Percentiles rank a stretch among this genome's conserved stretches.
Conservation (phyloP, 2,329 filamentous ascomycete species). For the Neurospora crassa region DNA sequence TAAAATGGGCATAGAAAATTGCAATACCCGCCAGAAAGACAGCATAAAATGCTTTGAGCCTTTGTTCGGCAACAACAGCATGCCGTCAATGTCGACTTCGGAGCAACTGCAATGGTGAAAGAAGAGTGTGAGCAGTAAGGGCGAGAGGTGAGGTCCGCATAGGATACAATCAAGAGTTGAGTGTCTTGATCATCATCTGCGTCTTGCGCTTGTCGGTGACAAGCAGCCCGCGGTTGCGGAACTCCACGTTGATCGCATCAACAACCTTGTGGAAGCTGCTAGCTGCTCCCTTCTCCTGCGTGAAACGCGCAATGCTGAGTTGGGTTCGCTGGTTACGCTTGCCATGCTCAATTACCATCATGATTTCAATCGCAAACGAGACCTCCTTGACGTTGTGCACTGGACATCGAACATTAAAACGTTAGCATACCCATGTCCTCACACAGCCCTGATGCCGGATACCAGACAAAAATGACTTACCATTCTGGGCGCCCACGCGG, state of each 20-base stretch:
- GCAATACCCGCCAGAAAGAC: background rate
- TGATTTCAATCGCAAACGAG: conserved; percentile 78
- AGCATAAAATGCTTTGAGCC: background rate
- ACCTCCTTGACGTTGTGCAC: conserved; percentile 64
- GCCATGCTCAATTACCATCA: conserved; percentile 80
- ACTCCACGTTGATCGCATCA: conserved; percentile 61
- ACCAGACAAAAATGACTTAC: conserved; percentile 40
- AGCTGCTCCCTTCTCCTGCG: conserved; percentile 83
- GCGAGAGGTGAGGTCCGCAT: background rate
- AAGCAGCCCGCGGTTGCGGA: conserved; percentile 55
- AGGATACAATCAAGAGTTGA: conserved; percentile 35
- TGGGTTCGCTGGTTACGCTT: conserved; percentile 46
- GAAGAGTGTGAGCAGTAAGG: background rate
- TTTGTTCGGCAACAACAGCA: background rate
- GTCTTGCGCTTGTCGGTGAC: conserved; percentile 57
- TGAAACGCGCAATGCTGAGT: conserved; percentile 75
- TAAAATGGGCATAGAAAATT: background rate
- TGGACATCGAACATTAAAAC: conserved; percentile 43
- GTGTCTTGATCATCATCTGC: conserved; percentile 65
- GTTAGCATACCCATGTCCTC: background rate
- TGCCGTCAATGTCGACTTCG: background rate
- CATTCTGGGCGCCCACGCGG: conserved; percentile 65
- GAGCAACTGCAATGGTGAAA: background rate
- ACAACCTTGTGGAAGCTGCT: conserved; percentile 81
- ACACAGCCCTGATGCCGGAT: background rate